Evolutionary conservation across 805 yeast species (phyloP), one percentile per base, ranked within the genome.

Genomic region (Myxozyma lipomycoides): DNA sequence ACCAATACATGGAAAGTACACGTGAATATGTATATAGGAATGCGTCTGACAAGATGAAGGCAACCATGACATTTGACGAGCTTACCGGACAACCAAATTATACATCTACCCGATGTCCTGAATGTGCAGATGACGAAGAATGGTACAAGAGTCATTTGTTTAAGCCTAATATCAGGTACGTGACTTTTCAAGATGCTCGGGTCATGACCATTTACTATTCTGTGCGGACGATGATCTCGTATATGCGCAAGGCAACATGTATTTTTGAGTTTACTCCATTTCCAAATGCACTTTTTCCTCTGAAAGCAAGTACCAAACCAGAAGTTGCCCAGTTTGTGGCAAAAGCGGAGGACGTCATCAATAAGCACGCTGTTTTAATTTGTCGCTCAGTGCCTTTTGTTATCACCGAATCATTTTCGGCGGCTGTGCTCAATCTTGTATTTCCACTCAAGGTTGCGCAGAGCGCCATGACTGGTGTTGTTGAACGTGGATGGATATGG

Each of bases 131-230:
- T 21, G 35, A 36, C 9, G 40, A 42, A 6, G 51, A 45, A 25
- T 50, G 49, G 50, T 1, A 3, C 10, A 24, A n/a, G 12, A 45
- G 48, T n/a, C 54, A 50, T 24, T 50, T 50, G 21, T 50, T 45
- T 24, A 46, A 44, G 23, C 53, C 53, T 4, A 9, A 10, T 7
- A 17, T 52, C 18, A n/a, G 36, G 17, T 49, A 37, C 34, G 38
- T 28, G 7, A 43, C 46, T 10, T 18, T 45, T 30, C 48, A 49
- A 18, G 56, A 48, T 28, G 46, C 50, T 2, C 45, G 47, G 10
- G 12, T 49, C 23, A 28, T 52, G 22, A 23, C 37, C 4, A 21
- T 32, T 22, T 48, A 34, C 25, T 45, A 39, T 23, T 35, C 44
- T 21, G 24, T 17, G 12, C 43, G 34, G 7, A 40, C 44, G 19